Evolutionary conservation across 2,329 filamentous ascomycete genomes (phyloP), one percentile per base, ranked within the genome.

Genomic region (Emericellopsis atlantica): DNA sequence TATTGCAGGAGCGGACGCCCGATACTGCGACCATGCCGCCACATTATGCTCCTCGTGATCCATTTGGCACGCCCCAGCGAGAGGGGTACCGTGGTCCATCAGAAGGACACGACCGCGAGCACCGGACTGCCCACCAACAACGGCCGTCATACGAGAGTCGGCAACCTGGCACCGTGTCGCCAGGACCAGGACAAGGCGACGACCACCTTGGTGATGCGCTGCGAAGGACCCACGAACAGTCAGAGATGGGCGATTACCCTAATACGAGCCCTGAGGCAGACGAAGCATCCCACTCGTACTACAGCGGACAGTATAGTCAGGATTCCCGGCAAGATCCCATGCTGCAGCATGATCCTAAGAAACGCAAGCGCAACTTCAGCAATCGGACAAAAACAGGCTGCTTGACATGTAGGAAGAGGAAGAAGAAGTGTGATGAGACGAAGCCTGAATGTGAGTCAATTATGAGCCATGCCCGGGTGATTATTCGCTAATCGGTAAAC

Each of bases 341-440:
- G 24, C 59, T 76, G 31, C 73, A 77, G 51, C 71, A 72, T 5
- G 76, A 81, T 48, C 67, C 73, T 4, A 83, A 83, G 59, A 83
- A 82, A 58, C 65, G 81, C 38, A 85, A 85, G 60, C 72, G 81
- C 32, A 85, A 86, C 54, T 96, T 95, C 54, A 94, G 87, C 64
- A 95, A 95, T 60, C 76, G 90, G 44, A 95, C 90, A 16, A 96
- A 96, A 65, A 95, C 89, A 9, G 88, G 89, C 26, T 96, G 90
- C 59, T 78, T 94, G 62, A 96, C 90, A 6, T 96, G 90, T 58
- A 75, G 90, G 45, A 77, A 78, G 56, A 76, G 90, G 44, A 96
- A 96, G 73, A 96, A 96, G 77, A 96, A 96, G 64, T 96, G 92
- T 56, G 90, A 96, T 56, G 92, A 96, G 66, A 76, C 75, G 41